Percentiles rank a stretch among this genome's conserved stretches.
phyloP scores from a whole-genome alignment of 1,139 yeast species.

The Kodamaea alishanica region DNA sequence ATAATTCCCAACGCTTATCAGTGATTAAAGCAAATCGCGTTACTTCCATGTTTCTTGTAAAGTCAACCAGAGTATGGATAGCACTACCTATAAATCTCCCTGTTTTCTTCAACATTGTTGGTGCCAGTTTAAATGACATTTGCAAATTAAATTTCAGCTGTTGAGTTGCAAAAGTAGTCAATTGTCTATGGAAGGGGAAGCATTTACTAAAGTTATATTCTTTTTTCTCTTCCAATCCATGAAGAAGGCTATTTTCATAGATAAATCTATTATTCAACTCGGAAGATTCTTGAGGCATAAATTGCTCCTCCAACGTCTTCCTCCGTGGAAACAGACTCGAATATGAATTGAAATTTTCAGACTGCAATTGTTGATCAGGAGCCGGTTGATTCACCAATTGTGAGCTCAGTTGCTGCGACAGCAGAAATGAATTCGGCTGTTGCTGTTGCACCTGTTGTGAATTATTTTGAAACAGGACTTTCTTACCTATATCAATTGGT shows the following conservation, averaged over 20 bases:
- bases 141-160: conserved; percentile 44
- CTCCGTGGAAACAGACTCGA: not conserved
- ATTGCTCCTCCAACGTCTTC: not conserved
- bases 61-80: conserved; percentile 47
- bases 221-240: conserved; percentile 38
- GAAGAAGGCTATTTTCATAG: conserved; percentile 23
- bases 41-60: conserved; percentile 41
- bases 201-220: conserved; percentile 73
- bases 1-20: conserved; percentile 72
- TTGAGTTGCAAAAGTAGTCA: conserved; percentile 62
- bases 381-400: no score
- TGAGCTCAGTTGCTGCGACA: no score
- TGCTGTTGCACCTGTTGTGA: no score
- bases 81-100: conserved; percentile 52
- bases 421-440: no score
- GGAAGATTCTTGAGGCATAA: conserved; percentile 3
- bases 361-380: no score
- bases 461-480: not conserved
- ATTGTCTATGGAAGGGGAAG: conserved; percentile 76
- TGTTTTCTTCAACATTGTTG: conserved; percentile 39
- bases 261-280: conserved; percentile 6
- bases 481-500: conserved; percentile 11
- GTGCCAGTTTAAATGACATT: conserved; percentile 34
- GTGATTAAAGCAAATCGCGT: conserved; percentile 62
- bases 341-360: no score